These are phyloP conservation scores for Boletus tomentosulus DNA, from an alignment of 768 basidiomycete species.

Conservation along the genomic window DNA sequence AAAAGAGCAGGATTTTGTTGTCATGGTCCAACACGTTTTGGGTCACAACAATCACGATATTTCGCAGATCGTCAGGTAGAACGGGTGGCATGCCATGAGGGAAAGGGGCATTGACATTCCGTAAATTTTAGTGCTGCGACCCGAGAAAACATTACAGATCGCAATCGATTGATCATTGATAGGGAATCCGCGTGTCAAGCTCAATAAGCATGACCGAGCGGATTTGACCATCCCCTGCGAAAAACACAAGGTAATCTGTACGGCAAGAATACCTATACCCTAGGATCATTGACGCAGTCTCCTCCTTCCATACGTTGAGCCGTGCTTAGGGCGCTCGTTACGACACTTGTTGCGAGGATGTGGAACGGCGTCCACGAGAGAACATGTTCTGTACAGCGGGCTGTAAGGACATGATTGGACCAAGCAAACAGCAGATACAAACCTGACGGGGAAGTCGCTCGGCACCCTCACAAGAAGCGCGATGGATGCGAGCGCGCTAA, in stretches of 20 bases:
- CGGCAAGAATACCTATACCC: slow-evolving; percentile 8
- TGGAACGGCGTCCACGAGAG: slow-evolving; percentile 51
- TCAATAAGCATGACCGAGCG: neutral
- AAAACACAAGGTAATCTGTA: slow-evolving; percentile 9
- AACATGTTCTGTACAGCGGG: slow-evolving; percentile 20
- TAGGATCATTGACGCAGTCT: slow-evolving; percentile 16
- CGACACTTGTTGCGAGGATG: slow-evolving; percentile 70
- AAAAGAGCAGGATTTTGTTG: no score
- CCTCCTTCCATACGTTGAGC: slow-evolving; percentile 62
- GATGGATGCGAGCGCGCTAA: slow-evolving; percentile 63
- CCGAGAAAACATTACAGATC: no score
- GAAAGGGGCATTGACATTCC: no score
- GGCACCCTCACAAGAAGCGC: slow-evolving; percentile 66
- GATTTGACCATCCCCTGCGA: slow-evolving; percentile 12
- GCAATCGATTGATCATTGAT: no score
- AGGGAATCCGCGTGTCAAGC: neutral
- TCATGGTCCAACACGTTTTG: no score
- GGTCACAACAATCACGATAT: no score
- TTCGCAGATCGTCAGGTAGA: no score
- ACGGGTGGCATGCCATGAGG: no score
- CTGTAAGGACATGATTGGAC: slow-evolving; percentile 9
- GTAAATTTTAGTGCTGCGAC: no score
- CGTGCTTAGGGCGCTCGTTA: slow-evolving; percentile 71
- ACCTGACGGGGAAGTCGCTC: slow-evolving; percentile 54
- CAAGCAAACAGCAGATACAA: slow-evolving; percentile 6